Base-by-base conservation (phyloP, 2,329 filamentous ascomycete species). In the Colletotrichum musae region DNA sequence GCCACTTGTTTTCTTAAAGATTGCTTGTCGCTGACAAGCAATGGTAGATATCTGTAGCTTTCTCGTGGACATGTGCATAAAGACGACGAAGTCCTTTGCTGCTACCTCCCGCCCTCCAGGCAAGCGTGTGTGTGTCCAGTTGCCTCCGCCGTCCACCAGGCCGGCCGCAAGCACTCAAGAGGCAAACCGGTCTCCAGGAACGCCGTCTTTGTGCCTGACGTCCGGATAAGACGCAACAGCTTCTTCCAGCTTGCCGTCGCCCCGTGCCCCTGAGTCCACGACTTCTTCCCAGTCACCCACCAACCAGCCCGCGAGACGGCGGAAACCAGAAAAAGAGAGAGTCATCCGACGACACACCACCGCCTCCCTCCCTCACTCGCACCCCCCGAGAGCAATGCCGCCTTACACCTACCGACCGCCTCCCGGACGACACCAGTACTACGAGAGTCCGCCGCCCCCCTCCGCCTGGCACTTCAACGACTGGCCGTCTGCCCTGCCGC, bases 351-450 rank as follows among this genome's bases (percentile, higher is more conserved):
- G 32, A 36, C 32, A 12, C 32, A 24, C 3, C 21, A 24, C 21
- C 21, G 21, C 21, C 21, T 24, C 21, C 21, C 21, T 21, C n/a
- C 21, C 36, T 39, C 13, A 18, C 36, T 39, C 36, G 12, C 26
- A 15, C 1, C 13, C 1, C 24, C 50, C 26, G 13, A 54, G n/a
- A 39, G 53, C 18, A 57, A 57, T 57, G 53, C 36, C 53, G 53
- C 21, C 53, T 10, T 57, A 57, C 36, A 24, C 32, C 18, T 43
- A 57, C 53, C 36, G 53, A 57, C 18, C 53, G 53, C 53, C 53
- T n/a, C 53, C 53, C 13, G 53, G 36, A 41, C 53, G 36, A 57
- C 26, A 53, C 4, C 24, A 53, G 3, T 57, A 57, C 36, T 57
- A 57, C 53, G 52, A 54, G 16, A 28, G 28, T 16, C 28, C 52